Evolutionary conservation across 2,329 filamentous ascomycete species (phyloP), one percentile per base, ranked within the genome.

Genomic region (Amesomyces nigricolor): DNA sequence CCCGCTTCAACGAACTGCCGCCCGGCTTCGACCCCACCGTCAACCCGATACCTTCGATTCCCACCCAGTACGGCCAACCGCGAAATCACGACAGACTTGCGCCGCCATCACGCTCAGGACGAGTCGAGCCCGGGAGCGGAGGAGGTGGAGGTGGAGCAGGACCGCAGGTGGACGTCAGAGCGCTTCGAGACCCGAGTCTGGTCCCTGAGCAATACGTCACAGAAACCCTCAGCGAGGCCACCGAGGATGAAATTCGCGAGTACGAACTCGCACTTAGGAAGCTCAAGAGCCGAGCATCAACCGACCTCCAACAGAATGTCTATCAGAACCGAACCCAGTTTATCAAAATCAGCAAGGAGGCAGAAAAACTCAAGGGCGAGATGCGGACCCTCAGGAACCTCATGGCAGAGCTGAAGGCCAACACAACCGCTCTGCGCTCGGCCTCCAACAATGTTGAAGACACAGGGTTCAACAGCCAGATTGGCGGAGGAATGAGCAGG

Each of bases 301-400:
- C 84, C 47, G 91, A 97, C 64, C 78, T 99, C 19, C 92, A 97
- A 71, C 89, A 95, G 67, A 97, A 91, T 72, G 88, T 99, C 49
- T 92, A 95, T 72, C 91, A 96, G 71, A 99, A 99, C 71, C 85
- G 94, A 47, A 95, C 90, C 0, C 94, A 97, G 67, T 99, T 99
- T 68, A 97, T 99, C 77, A 95, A 95, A 72, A 97, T 99, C 71
- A 96, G 91, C 69, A 96, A 97, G 72, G 94, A 99, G 74, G 94
- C 95, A 2, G 94, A 99, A 72, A 96, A 96, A 74, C 82, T 99
- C 56, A 97, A 97, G 73, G 83, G 84, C 53, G 94, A 99, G 71
- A 97, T 99, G 94, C 83, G 89, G 51, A 89, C 89, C 6, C 80
- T 99, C 32, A 84, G 89, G 44, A 89, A 89, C 61, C 79, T 97